Evolutionary conservation across 2,329 filamentous ascomycete genomes (phyloP).

Genomic region (Aspergillus sp.): DNA sequence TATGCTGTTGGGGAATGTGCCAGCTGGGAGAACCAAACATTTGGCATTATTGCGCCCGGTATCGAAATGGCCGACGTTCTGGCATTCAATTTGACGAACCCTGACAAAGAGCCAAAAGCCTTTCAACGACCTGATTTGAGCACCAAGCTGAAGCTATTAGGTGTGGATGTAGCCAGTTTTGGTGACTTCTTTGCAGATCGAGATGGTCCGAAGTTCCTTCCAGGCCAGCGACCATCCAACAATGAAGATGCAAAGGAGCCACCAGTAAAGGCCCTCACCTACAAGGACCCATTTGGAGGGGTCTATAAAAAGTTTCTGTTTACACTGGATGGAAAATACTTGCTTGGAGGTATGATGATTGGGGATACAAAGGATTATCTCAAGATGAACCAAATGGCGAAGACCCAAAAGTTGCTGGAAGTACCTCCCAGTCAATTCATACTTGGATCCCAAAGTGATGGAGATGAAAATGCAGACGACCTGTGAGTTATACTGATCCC

Average conservation of each 20-base stretch:
- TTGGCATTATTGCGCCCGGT: conserved; percentile 79
- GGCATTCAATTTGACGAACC: conserved; percentile 81
- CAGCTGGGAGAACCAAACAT: conserved; percentile 79
- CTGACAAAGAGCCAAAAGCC: conserved; percentile 56
- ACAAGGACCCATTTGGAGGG: conserved; percentile 78
- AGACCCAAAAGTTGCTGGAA: conserved; percentile 70
- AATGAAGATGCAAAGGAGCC: conserved; percentile 39
- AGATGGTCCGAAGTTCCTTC: conserved; percentile 70
- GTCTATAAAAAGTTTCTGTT: conserved; percentile 95
- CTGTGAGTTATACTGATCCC: conserved; percentile 39
- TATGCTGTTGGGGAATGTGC: conserved; percentile 90
- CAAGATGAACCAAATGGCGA: conserved; percentile 80
- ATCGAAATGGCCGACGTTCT: conserved; percentile 90
- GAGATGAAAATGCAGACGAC: conserved; percentile 67
- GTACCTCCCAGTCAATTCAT: conserved; percentile 75
- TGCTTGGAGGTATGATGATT: conserved; percentile 96
- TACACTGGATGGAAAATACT: conserved; percentile 77
- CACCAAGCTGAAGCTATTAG: conserved; percentile 82
- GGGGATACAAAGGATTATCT: conserved; percentile 86
- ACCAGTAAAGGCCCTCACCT: conserved; percentile 73
- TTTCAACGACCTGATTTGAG: conserved; percentile 82
- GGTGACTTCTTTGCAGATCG: conserved; percentile 89
- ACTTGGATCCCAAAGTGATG: conserved; percentile 64
- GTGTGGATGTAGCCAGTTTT: conserved; percentile 86
- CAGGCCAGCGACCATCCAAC: conserved; percentile 42